Evolutionary conservation across 169 alveolate species (phyloP).

Genomic region (Plasmodium adleri): DNA sequence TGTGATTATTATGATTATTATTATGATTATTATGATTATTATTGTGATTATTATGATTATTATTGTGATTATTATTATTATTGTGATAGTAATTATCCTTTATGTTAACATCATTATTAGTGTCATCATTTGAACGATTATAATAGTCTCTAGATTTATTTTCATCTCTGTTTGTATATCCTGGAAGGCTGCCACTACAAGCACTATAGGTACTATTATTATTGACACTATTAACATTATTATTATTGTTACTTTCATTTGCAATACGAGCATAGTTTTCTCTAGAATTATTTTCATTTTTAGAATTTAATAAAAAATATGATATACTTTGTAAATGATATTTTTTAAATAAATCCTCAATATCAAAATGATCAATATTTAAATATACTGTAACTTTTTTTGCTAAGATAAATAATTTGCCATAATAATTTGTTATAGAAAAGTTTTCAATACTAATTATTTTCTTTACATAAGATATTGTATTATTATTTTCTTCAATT

Average conservation of each 20-base stretch:
- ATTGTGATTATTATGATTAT: background rate
- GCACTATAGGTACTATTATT: background rate
- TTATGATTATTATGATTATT: no score
- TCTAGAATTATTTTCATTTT: conserved; percentile 10
- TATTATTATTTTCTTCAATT: conserved; percentile 9
- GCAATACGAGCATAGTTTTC: background rate
- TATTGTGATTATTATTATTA: background rate
- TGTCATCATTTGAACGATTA: conserved; percentile 13
- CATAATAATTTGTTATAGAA: conserved; percentile 68
- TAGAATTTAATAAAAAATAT: conserved; percentile 31
- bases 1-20: no score
- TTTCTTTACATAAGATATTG: conserved; percentile 64
- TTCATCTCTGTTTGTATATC: conserved; percentile 14
- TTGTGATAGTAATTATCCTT: background rate
- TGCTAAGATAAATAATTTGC: conserved; percentile 56
- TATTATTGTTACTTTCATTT: conserved; percentile 7
- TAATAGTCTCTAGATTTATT: conserved; percentile 7
- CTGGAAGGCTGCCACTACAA: background rate
- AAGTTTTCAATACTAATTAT: conserved; percentile 39
- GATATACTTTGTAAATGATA: conserved; percentile 62
- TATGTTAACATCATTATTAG: background rate
- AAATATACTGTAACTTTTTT: conserved; percentile 34
- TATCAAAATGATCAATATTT: conserved; percentile 39
- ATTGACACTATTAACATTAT: background rate
- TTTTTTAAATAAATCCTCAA: conserved; percentile 47